Conservation (phyloP, 208 protist species). For the Crithidia thermophila region DNA sequence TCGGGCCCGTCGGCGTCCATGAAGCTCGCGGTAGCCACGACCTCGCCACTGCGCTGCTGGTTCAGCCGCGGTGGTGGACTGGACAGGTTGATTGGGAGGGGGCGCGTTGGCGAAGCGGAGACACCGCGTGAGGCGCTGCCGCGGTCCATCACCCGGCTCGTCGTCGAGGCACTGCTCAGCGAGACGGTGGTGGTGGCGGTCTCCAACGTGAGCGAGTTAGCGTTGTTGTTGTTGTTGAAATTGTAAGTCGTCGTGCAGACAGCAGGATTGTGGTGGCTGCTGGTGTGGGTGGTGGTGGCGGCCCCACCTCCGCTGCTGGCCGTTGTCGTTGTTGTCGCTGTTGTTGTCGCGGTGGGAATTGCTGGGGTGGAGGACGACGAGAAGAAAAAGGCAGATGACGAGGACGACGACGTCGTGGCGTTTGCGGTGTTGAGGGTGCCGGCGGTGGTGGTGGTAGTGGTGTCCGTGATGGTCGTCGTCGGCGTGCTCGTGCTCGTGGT, state of each 20-base stretch:
- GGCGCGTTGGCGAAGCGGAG: not conserved
- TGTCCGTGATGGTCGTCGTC: too few species aligned
- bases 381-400: too few species aligned
- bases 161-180: slow-evolving; percentile 16
- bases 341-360: too few species aligned
- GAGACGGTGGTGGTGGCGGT: slow-evolving; percentile 12
- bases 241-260: not conserved
- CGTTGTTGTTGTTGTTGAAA: too few species aligned
- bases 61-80: not conserved
- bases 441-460: too few species aligned
- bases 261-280: not conserved
- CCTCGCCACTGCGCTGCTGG: not conserved
- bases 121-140: not conserved
- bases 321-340: too few species aligned
- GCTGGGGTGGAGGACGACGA: too few species aligned
- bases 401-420: too few species aligned
- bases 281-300: not conserved
- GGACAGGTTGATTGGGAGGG: not conserved
- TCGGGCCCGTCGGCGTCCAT: not conserved
- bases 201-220: not conserved
- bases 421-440: too few species aligned
- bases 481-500: too few species aligned
- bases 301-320: too few species aligned
- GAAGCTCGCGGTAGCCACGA: not conserved
- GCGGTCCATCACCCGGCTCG: not conserved